Base-by-base conservation (phyloP, 2,329 filamentous ascomycete species). In the Hymenoscyphus repandus region DNA sequence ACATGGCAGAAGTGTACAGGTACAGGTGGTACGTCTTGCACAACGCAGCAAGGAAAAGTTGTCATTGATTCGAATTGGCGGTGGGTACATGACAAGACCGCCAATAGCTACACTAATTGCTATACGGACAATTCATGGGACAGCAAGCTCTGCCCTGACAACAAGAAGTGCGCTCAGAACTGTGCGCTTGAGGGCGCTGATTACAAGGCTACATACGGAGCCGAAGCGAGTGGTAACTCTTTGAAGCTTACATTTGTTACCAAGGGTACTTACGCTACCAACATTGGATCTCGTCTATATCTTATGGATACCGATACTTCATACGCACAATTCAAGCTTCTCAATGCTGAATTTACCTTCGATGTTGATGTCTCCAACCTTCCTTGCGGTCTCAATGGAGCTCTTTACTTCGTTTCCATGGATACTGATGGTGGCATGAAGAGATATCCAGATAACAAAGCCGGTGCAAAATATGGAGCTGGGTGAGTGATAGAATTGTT, bases 371-470 rank as follows among this genome's bases (percentile, higher is more conserved):
- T 86, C 33, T 86, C 82, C 30, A 77, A 77, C 58, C 72, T 86
- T n/a, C 78, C 79, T 52, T 88, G 85, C 62, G 85, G 85, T 57
- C 70, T 88, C 51, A 88, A 89, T 68, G 85, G 84, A 49, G 84
- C 84, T 37, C 70, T 88, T 38, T 88, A 88, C 70, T 75, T 85
- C 40, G 72, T 78, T 17, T 71, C 77, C 62, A 86, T 86, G 82
- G 74, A 79, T 27, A 69, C 73, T 5, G 78, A 83, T 58, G 85
- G 85, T 60, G 83, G 82, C 42, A 58, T 74, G 59, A 62, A 69
- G 56, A 73, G 71, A 62, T 77, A 75, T 58, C 61, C 71, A 0
- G 71, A 67, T 52, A 81, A 79, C 68, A 71, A 73, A 50, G 80
- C 74, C 20, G 82, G 82, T 51, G 79, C 82, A 2, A 71, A 73